Evolutionary conservation across 2,329 filamentous ascomycete genomes (phyloP).

Genomic region (Penicillium sp.): DNA sequence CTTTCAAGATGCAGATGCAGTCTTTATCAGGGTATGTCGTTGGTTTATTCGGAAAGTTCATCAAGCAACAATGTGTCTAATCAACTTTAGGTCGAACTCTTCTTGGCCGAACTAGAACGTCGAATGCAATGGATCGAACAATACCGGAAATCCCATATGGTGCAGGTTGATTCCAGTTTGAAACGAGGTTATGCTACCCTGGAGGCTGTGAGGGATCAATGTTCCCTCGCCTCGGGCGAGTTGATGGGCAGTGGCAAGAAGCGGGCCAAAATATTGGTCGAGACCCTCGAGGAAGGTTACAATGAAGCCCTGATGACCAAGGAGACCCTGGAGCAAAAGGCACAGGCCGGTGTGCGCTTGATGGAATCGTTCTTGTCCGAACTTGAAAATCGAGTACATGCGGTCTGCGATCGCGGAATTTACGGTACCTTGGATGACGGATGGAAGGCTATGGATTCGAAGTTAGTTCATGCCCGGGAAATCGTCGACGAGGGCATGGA

Average conservation of each 20-base stretch:
- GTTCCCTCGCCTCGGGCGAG: slow-evolving; percentile 85
- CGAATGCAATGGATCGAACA: slow-evolving; percentile 84
- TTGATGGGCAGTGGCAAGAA: slow-evolving; percentile 83
- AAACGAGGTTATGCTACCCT: slow-evolving; percentile 82
- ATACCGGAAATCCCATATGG: slow-evolving; percentile 77
- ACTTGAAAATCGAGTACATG: slow-evolving; percentile 77
- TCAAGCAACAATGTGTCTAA: slow-evolving; percentile 7
- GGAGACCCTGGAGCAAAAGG: slow-evolving; percentile 88
- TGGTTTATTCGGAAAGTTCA: not conserved
- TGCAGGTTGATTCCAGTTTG: slow-evolving; percentile 79
- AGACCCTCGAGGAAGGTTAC: slow-evolving; percentile 85
- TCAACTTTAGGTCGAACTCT: slow-evolving; percentile 44
- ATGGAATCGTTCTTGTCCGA: slow-evolving; percentile 84
- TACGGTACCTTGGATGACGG: slow-evolving; percentile 77
- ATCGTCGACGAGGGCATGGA: slow-evolving; percentile 80
- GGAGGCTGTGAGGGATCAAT: slow-evolving; percentile 81
- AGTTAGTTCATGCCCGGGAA: slow-evolving; percentile 69
- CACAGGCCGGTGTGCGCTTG: slow-evolving; percentile 78
- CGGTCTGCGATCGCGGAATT: slow-evolving; percentile 74
- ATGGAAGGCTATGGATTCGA: slow-evolving; percentile 75
- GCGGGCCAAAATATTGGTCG: slow-evolving; percentile 83
- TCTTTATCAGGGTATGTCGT: slow-evolving; percentile 43
- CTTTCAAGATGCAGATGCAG: slow-evolving; percentile 45
- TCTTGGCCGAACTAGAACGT: slow-evolving; percentile 76
- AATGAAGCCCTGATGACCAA: slow-evolving; percentile 80